Evolutionary conservation across 768 basidiomycete genomes (phyloP).

Genomic region (Lanmaoa rubissima): DNA sequence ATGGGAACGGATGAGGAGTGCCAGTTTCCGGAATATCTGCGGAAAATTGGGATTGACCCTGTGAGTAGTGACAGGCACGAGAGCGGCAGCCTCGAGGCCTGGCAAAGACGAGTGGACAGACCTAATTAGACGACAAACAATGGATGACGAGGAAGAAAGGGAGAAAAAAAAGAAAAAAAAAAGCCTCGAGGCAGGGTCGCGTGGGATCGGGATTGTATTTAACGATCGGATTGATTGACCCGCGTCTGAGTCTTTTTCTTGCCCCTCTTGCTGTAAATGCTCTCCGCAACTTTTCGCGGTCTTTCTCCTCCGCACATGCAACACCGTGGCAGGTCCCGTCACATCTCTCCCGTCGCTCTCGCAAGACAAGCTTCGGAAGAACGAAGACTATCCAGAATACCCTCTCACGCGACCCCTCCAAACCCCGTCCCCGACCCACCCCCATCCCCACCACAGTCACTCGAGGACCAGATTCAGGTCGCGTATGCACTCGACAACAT

Average conservation of each 20-base stretch:
- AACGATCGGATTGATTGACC: neutral
- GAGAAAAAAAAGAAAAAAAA: neutral
- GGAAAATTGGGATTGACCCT: neutral
- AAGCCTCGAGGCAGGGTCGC: neutral
- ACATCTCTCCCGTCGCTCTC: slow-evolving; percentile 41
- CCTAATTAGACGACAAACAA: too few species aligned
- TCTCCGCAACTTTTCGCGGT: slow-evolving; percentile 27
- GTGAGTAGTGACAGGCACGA: neutral
- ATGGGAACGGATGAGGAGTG: too few species aligned
- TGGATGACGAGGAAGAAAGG: too few species aligned
- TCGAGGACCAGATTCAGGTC: slow-evolving; percentile 63
- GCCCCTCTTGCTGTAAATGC: slow-evolving; percentile 9
- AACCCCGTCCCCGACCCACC: slow-evolving; percentile 26
- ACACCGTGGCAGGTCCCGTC: slow-evolving; percentile 41
- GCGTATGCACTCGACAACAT: slow-evolving; percentile 70
- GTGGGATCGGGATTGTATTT: neutral
- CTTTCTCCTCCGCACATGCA: slow-evolving; percentile 26
- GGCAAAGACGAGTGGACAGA: too few species aligned
- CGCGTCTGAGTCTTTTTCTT: too few species aligned
- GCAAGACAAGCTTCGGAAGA: slow-evolving; percentile 45
- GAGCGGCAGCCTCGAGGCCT: slow-evolving; percentile 2
- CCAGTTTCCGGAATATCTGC: too few species aligned
- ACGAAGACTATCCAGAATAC: slow-evolving; percentile 18
- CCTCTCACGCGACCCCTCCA: neutral
- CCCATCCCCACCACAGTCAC: slow-evolving; percentile 39